Conservation (phyloP, 345 rosid species). For the Schrenkiella parvula region DNA sequence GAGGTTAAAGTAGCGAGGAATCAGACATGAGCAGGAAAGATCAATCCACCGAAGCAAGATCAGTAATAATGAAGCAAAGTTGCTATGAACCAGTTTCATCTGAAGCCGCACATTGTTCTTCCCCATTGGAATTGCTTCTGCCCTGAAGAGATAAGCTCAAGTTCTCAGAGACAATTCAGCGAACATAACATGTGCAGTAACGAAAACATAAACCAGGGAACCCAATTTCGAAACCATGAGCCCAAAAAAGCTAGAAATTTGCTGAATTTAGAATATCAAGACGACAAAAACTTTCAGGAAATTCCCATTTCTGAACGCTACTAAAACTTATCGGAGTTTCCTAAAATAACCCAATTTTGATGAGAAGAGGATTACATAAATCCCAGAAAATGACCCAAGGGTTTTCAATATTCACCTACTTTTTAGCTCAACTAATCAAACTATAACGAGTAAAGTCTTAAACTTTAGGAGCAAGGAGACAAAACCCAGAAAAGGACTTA, state of each 20-base stretch:
- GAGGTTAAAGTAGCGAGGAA: slow-evolving; percentile 81
- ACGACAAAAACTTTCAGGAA: not conserved
- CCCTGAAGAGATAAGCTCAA: slow-evolving; percentile 44
- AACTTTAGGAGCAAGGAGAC: slow-evolving; percentile 18
- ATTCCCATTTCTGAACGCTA: not conserved
- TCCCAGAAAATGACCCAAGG: slow-evolving; percentile 5
- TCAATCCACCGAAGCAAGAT: slow-evolving; percentile 82
- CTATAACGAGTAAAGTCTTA: not conserved
- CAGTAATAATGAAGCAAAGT: slow-evolving; percentile 70
- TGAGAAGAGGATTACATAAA: not conserved
- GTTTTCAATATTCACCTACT: slow-evolving; percentile 9
- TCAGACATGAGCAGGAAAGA: slow-evolving; percentile 64
- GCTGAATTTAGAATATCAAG: not conserved
- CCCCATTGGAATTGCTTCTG: slow-evolving; percentile 82
- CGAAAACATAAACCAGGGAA: not conserved
- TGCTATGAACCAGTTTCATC: slow-evolving; percentile 85
- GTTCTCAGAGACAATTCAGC: slow-evolving; percentile 9
- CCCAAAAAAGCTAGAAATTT: not conserved
- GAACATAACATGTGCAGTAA: slow-evolving; percentile 7
- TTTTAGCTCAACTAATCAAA: slow-evolving; percentile 28
- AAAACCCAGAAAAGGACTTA: slow-evolving; percentile 43
- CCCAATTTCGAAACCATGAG: not conserved
- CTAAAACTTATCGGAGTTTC: slow-evolving; percentile 2
- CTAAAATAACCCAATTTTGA: slow-evolving; percentile 16
- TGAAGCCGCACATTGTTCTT: slow-evolving; percentile 69